These are phyloP conservation scores for Globisporangium sylvaticum DNA, from an alignment of 352 stramenopile species.

Conservation along the genomic window DNA sequence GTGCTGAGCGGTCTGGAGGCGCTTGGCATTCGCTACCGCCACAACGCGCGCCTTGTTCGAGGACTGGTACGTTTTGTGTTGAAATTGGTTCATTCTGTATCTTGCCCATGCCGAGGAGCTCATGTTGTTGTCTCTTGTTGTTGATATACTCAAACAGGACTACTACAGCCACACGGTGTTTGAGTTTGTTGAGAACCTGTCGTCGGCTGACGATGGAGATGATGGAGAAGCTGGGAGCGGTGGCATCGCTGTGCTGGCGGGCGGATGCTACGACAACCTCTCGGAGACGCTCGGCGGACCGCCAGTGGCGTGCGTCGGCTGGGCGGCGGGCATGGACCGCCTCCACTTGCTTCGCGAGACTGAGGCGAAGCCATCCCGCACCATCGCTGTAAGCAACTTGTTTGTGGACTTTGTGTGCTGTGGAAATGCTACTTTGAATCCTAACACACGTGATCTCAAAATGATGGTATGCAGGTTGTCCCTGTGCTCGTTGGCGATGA, in stretches of 20 bases:
- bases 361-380: conserved; percentile 12
- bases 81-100: neutral
- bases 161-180: conserved; percentile 91
- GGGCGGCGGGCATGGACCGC: conserved; percentile 82
- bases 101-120: neutral
- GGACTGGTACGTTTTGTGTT: conserved; percentile 54
- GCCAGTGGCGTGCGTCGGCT: conserved; percentile 66
- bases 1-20: conserved; percentile 58
- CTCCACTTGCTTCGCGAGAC: conserved; percentile 57
- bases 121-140: neutral
- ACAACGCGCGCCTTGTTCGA: conserved; percentile 74
- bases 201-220: neutral
- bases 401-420: neutral
- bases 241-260: conserved; percentile 78
- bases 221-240: conserved; percentile 14
- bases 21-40: conserved; percentile 52
- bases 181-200: conserved; percentile 73
- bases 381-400: conserved; percentile 51
- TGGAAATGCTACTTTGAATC: neutral
- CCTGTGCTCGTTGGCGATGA: conserved; percentile 48
- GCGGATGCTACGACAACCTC: conserved; percentile 81
- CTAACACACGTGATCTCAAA: neutral
- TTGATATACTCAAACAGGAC: conserved; percentile 35
- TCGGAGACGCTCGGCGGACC: conserved; percentile 62
- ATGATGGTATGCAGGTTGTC: conserved; percentile 42